Conservation (phyloP, 768 basidiomycete species). For the Sarcomyxa edulis region DNA sequence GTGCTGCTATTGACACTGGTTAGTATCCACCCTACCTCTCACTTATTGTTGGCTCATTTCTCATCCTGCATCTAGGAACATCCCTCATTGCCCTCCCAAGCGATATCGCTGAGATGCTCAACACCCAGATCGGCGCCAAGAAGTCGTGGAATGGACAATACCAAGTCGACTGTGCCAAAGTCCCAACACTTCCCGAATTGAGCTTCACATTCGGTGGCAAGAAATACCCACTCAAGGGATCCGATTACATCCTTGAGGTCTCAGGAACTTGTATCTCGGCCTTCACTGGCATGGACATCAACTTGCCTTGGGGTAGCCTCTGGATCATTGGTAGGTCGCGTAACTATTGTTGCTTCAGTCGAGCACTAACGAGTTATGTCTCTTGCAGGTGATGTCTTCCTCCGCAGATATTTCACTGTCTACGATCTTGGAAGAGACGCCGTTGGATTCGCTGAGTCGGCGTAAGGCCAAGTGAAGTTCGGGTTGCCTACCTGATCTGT, state of each 20-base stretch:
- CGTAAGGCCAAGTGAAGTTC: conserved; percentile 14
- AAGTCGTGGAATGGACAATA: conserved; percentile 97
- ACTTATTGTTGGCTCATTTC: conserved; percentile 6
- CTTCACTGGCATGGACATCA: conserved; percentile 90
- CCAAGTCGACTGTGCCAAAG: conserved; percentile 80
- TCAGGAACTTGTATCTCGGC: conserved; percentile 92
- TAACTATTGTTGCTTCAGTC: not conserved
- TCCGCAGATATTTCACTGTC: conserved; percentile 90
- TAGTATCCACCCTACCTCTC: conserved; percentile 3
- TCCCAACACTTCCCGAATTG: conserved; percentile 80
- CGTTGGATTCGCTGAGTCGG: conserved; percentile 70
- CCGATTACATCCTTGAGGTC: conserved; percentile 87
- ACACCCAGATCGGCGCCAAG: conserved; percentile 90
- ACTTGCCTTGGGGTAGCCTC: conserved; percentile 63
- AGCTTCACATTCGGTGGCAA: conserved; percentile 80
- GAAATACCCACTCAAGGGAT: conserved; percentile 71
- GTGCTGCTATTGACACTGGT: conserved; percentile 91
- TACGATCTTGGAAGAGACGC: conserved; percentile 76
- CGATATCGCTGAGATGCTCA: conserved; percentile 97
- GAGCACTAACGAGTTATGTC: conserved; percentile 5
- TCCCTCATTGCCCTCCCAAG: conserved; percentile 91
- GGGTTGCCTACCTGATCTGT: not conserved
- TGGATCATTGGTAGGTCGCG: conserved; percentile 78
- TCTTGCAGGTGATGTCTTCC: conserved; percentile 74
- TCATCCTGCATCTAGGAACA: conserved; percentile 50